phyloP scores from a whole-genome alignment of 2,329 filamentous ascomycete genomes.

The Calonectria pauciramosa region DNA sequence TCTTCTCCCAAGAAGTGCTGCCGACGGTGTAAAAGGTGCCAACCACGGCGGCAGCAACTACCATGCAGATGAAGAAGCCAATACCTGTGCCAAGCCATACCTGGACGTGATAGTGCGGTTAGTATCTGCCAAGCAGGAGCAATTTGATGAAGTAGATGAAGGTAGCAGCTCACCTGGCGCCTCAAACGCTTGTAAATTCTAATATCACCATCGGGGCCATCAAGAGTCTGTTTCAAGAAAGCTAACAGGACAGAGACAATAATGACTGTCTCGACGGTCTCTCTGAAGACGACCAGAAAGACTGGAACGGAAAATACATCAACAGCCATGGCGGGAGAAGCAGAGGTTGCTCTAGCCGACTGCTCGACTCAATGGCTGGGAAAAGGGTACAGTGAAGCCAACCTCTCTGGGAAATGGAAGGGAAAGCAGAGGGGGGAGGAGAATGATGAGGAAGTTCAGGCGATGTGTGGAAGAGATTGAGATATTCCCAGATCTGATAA shows the following conservation, averaged over 20 bases:
- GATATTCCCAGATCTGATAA: conserved; percentile 29
- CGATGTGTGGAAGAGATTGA: not conserved
- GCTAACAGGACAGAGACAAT: conserved; percentile 89
- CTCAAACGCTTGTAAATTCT: conserved; percentile 76
- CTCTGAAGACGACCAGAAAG: conserved; percentile 92
- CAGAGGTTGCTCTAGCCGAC: not conserved
- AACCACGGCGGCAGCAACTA: conserved; percentile 77
- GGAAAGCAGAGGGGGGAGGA: not conserved
- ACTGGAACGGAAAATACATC: conserved; percentile 84
- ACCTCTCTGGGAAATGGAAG: not conserved
- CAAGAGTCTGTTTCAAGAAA: conserved; percentile 86
- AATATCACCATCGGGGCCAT: conserved; percentile 72
- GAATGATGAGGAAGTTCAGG: not conserved
- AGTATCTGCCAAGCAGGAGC: not conserved
- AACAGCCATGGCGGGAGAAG: conserved; percentile 64
- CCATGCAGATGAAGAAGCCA: conserved; percentile 75
- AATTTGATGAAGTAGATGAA: not conserved
- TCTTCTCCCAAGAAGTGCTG: conserved; percentile 73
- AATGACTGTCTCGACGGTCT: conserved; percentile 85
- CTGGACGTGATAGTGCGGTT: conserved; percentile 33
- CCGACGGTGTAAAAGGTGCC: conserved; percentile 79
- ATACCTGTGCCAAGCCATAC: conserved; percentile 74
- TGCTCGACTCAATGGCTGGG: not conserved
- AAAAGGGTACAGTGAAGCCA: not conserved
- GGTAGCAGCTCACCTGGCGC: conserved; percentile 65